Percentiles rank a stretch among this genome's conserved stretches.
phyloP scores from a whole-genome alignment of 2,329 filamentous ascomycete genomes.

The Endoconidiophora polonica region DNA sequence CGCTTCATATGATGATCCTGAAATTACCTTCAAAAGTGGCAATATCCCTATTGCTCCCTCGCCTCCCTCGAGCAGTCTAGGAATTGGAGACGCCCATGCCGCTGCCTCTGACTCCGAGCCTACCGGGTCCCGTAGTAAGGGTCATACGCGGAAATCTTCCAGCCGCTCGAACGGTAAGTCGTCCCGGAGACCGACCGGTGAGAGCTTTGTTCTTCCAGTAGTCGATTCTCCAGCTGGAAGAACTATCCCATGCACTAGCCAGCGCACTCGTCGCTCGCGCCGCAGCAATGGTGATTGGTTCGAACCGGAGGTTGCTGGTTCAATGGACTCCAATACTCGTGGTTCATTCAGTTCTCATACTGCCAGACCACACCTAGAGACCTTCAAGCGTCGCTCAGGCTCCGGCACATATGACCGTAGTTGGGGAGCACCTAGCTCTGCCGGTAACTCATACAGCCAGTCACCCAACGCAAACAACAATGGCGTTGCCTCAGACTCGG shows the following conservation, averaged over 20 bases:
- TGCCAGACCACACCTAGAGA: neutral
- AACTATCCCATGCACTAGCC: neutral
- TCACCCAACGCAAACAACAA: conserved; percentile 1
- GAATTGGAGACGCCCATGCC: neutral
- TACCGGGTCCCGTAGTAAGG: neutral
- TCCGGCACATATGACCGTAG: conserved; percentile 6
- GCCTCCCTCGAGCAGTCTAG: conserved; percentile 3
- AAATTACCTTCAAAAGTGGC: neutral
- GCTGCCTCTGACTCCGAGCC: conserved; percentile 5
- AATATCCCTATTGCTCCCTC: conserved; percentile 2
- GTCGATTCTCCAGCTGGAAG: neutral
- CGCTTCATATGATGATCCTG: neutral
- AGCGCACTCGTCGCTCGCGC: conserved; percentile 6
- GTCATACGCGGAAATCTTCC: conserved; percentile 5
- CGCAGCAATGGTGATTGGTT: conserved; percentile 3
- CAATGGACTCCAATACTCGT: conserved; percentile 7
- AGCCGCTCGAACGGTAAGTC: conserved; percentile 6
- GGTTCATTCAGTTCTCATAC: conserved; percentile 4
- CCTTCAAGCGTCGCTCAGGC: conserved; percentile 1
- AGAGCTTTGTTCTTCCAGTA: neutral
- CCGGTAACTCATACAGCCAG: conserved; percentile 3
- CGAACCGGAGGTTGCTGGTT: conserved; percentile 1
- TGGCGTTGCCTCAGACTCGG: neutral
- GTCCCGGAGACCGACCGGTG: conserved; percentile 1
- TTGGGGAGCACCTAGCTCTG: neutral